Evolutionary conservation across 2,329 filamentous ascomycete species (phyloP).

Genomic region (Colletotrichum lindemuthianum): DNA sequence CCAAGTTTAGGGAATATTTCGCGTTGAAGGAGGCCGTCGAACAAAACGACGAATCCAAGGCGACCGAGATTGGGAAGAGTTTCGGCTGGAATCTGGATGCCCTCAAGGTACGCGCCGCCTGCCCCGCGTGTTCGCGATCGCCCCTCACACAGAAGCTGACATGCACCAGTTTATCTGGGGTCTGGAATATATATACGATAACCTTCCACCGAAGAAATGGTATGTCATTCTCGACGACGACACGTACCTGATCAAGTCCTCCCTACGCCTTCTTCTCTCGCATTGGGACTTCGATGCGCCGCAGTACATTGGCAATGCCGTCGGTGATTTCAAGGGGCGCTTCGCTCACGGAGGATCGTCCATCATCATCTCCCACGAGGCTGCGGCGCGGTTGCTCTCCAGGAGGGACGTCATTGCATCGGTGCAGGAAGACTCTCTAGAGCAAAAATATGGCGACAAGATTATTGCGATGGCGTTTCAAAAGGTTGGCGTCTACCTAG

Average conservation of each 20-base stretch:
- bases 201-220: constrained; percentile 66
- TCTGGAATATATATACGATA: constrained; percentile 61
- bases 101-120: constrained; percentile 52
- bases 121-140: constrained; percentile 8
- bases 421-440: constrained; percentile 59
- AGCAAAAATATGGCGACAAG: constrained; percentile 64
- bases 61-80: constrained; percentile 48
- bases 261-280: constrained; percentile 57
- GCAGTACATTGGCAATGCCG: constrained; percentile 65
- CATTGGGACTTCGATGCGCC: constrained; percentile 58
- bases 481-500: constrained; percentile 63
- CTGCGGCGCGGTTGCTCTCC: constrained; percentile 58
- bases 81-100: constrained; percentile 62
- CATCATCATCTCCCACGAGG: constrained; percentile 61
- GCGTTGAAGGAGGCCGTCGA: constrained; percentile 51
- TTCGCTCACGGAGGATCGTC: constrained; percentile 68
- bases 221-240: constrained; percentile 69
- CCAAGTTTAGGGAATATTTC: constrained; percentile 53
- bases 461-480: constrained; percentile 64
- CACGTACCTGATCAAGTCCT: constrained; percentile 62
- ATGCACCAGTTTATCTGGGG: constrained; percentile 61
- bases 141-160: background rate
- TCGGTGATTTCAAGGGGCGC: constrained; percentile 64
- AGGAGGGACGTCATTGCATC: constrained; percentile 53
- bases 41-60: constrained; percentile 49